Evolutionary conservation across 371 early-diverging fungal species (phyloP).

Genomic region (Mucor indicus): DNA sequence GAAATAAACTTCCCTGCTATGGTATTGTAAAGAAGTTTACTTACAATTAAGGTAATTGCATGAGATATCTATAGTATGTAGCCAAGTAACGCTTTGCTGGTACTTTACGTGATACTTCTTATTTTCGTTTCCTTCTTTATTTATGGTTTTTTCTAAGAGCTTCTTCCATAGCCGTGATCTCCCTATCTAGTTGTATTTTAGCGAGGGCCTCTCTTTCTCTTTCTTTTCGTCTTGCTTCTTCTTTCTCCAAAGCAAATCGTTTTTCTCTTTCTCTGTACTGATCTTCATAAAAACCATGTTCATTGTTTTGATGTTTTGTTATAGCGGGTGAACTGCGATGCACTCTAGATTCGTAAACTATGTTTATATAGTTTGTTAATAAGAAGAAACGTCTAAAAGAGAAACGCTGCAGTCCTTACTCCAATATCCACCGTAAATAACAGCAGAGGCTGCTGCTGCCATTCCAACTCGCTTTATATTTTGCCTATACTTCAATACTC

Average conservation of each 20-base stretch:
- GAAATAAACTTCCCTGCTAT: no score
- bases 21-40: no score
- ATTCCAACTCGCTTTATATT: slow-evolving; percentile 22
- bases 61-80: no score
- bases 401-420: slow-evolving; percentile 12
- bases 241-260: slow-evolving; percentile 11
- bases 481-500: slow-evolving; percentile 15
- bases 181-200: slow-evolving; percentile 10
- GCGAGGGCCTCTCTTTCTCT: slow-evolving; percentile 15
- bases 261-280: slow-evolving; percentile 39
- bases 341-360: slow-evolving; percentile 32
- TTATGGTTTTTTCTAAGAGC: no score
- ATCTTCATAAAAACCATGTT: slow-evolving; percentile 28
- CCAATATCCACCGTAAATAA: slow-evolving; percentile 27
- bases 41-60: no score
- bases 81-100: no score
- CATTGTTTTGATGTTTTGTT: not conserved
- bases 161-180: slow-evolving; percentile 12
- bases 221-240: slow-evolving; percentile 9
- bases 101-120: no score
- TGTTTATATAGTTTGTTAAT: not conserved
- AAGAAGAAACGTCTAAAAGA: not conserved
- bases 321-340: slow-evolving; percentile 28
- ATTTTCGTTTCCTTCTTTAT: no score
- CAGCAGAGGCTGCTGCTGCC: slow-evolving; percentile 21